Percentiles rank a stretch among this genome's conserved stretches.
These are phyloP conservation scores for Hyparrhenia diplandra DNA, from an alignment of 176 grass and related monocot genomes.

Conservation along the genomic window DNA sequence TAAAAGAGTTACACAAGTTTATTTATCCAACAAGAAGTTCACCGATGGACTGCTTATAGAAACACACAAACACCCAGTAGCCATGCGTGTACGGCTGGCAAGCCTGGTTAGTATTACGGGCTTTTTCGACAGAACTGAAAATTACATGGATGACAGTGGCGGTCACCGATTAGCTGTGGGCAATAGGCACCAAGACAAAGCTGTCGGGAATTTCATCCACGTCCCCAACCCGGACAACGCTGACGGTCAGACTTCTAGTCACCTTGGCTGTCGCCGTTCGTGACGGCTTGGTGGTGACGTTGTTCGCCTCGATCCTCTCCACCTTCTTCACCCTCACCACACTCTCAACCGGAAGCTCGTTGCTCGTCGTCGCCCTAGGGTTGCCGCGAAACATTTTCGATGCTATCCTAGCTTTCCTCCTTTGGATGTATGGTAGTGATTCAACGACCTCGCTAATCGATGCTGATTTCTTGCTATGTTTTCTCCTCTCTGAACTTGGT, in stretches of 20 bases:
- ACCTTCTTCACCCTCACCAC: slow-evolving; percentile 38
- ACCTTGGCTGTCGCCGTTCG: not conserved
- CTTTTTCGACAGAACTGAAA: not conserved
- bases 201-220: not conserved
- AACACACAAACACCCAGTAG: not conserved
- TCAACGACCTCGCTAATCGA: not conserved
- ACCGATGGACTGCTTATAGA: not conserved
- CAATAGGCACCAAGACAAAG: slow-evolving; percentile 10
- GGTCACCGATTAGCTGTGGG: not conserved
- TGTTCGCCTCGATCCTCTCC: slow-evolving; percentile 41
- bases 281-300: slow-evolving; percentile 13
- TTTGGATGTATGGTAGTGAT: not conserved
- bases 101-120: too few species aligned
- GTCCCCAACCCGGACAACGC: not conserved
- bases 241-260: slow-evolving; percentile 12
- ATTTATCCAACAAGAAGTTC: not conserved
- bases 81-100: too few species aligned
- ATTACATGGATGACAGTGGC: too few species aligned
- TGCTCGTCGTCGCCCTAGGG: not conserved
- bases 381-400: not conserved
- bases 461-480: not conserved
- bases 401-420: not conserved
- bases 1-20: not conserved
- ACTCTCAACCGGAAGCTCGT: not conserved
- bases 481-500: slow-evolving; percentile 4